Evolutionary conservation across 495 filamentous ascomycete species (phyloP).

Genomic region (Aspergillus steynii): DNA sequence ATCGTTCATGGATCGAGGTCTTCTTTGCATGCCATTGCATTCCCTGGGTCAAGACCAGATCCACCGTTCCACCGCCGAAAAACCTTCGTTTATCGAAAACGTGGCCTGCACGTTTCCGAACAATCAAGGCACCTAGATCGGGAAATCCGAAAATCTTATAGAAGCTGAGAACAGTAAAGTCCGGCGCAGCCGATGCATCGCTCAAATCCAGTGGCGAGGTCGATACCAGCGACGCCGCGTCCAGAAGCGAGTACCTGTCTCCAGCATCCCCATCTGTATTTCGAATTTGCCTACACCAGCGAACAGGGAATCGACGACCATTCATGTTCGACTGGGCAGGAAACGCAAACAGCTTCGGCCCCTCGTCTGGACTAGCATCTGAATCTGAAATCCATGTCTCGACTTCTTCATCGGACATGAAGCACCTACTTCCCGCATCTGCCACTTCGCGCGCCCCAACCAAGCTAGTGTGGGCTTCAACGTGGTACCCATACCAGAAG

Average conservation of each 20-base stretch:
- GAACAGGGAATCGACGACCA: slow-evolving; percentile 71
- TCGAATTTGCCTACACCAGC: slow-evolving; percentile 64
- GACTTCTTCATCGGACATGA: slow-evolving; percentile 64
- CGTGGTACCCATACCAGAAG: slow-evolving; percentile 82
- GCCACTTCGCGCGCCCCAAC: slow-evolving; percentile 80
- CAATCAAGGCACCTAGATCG: slow-evolving; percentile 83
- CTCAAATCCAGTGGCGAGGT: slow-evolving; percentile 76
- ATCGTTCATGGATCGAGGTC: slow-evolving; percentile 69
- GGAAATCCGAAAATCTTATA: slow-evolving; percentile 98
- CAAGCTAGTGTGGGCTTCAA: slow-evolving; percentile 84
- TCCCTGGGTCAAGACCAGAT: slow-evolving; percentile 58
- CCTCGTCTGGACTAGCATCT: slow-evolving; percentile 23
- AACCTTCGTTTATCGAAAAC: slow-evolving; percentile 68
- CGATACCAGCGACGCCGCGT: slow-evolving; percentile 82
- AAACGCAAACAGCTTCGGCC: slow-evolving; percentile 68
- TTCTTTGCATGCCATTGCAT: slow-evolving; percentile 71
- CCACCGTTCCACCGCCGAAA: slow-evolving; percentile 95
- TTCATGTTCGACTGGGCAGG: slow-evolving; percentile 95
- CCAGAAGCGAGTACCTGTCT: slow-evolving; percentile 70
- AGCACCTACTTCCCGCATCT: slow-evolving; percentile 59
- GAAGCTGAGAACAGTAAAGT: slow-evolving; percentile 88
- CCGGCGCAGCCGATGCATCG: slow-evolving; percentile 61
- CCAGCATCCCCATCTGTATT: slow-evolving; percentile 15
- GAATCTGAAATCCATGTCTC: slow-evolving; percentile 61
- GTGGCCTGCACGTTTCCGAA: slow-evolving; percentile 66